A percentile compares a stretch with the other conserved stretches of the same genome.
phyloP scores from a whole-genome alignment of 2,329 filamentous ascomycete genomes.

The Colletotrichum tanaceti region DNA sequence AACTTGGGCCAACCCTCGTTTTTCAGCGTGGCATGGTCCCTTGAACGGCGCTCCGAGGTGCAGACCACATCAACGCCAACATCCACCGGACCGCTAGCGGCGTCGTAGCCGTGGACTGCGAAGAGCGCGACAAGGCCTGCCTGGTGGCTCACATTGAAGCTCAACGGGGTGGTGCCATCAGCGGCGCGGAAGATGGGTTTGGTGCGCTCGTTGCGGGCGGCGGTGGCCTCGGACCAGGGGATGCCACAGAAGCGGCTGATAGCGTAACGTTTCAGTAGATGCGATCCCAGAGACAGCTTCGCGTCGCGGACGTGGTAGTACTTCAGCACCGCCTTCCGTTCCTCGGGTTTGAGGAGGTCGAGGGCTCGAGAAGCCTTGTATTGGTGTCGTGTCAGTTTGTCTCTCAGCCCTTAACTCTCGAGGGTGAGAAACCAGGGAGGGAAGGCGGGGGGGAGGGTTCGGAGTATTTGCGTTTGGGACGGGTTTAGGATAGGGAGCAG shows the following conservation, averaged over 20 bases:
- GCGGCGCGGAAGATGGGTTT: slow-evolving; percentile 66
- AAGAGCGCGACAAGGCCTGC: slow-evolving; percentile 78
- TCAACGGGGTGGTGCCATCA: slow-evolving; percentile 60
- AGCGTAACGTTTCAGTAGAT: slow-evolving; percentile 78
- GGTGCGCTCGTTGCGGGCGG: slow-evolving; percentile 66
- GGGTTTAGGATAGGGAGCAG: slow-evolving; percentile 6
- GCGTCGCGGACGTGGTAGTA: slow-evolving; percentile 78
- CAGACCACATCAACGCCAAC: slow-evolving; percentile 83
- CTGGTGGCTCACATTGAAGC: slow-evolving; percentile 84
- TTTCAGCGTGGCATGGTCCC: slow-evolving; percentile 66
- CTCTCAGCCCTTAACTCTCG: background rate
- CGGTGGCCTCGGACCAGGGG: slow-evolving; percentile 69
- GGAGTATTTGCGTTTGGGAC: slow-evolving; percentile 1
- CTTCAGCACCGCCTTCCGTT: slow-evolving; percentile 67
- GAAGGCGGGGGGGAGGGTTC: slow-evolving; percentile 11
- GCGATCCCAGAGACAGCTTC: slow-evolving; percentile 78
- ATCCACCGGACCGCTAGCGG: slow-evolving; percentile 49
- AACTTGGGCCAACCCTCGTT: slow-evolving; percentile 72
- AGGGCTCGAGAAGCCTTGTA: slow-evolving; percentile 65
- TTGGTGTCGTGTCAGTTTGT: slow-evolving; percentile 16
- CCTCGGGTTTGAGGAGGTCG: slow-evolving; percentile 62
- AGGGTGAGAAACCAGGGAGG: slow-evolving; percentile 20
- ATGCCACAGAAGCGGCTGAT: slow-evolving; percentile 69
- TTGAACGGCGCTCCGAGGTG: slow-evolving; percentile 74
- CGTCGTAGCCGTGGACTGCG: slow-evolving; percentile 57